Conservation (phyloP, 495 filamentous ascomycete genomes). For the Penicillium arizonense region DNA sequence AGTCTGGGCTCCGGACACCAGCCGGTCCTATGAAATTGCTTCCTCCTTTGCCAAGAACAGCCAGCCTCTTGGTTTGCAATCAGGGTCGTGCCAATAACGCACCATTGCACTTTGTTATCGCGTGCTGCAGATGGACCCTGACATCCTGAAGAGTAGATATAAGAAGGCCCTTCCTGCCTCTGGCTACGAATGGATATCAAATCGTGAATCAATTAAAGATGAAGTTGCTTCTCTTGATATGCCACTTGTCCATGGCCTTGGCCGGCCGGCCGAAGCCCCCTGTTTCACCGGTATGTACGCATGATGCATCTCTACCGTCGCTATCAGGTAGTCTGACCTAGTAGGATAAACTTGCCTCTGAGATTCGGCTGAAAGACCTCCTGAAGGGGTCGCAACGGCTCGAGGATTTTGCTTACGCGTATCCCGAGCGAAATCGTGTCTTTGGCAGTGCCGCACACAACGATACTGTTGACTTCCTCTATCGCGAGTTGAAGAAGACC, state of each 20-base stretch:
- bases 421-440: constrained; percentile 51
- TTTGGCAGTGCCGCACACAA: constrained; percentile 63
- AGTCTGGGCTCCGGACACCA: neutral
- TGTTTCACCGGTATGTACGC: constrained; percentile 13
- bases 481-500: constrained; percentile 44
- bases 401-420: constrained; percentile 46
- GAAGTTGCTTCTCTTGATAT: constrained; percentile 12
- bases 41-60: constrained; percentile 12
- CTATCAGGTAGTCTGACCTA: neutral
- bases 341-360: constrained; percentile 10
- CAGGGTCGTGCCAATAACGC: neutral
- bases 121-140: neutral
- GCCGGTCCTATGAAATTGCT: constrained; percentile 10
- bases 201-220: constrained; percentile 3
- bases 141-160: neutral
- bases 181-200: neutral
- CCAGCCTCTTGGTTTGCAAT: constrained; percentile 7
- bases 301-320: neutral
- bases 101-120: constrained; percentile 4
- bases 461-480: constrained; percentile 62
- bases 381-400: constrained; percentile 37
- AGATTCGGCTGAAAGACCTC: constrained; percentile 29
- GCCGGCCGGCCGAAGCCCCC: constrained; percentile 10
- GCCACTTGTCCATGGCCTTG: constrained; percentile 5
- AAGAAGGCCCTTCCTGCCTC: neutral